Evolutionary conservation across 495 filamentous ascomycete species (phyloP).

Genomic region (Hyaloscypha bicolor): DNA sequence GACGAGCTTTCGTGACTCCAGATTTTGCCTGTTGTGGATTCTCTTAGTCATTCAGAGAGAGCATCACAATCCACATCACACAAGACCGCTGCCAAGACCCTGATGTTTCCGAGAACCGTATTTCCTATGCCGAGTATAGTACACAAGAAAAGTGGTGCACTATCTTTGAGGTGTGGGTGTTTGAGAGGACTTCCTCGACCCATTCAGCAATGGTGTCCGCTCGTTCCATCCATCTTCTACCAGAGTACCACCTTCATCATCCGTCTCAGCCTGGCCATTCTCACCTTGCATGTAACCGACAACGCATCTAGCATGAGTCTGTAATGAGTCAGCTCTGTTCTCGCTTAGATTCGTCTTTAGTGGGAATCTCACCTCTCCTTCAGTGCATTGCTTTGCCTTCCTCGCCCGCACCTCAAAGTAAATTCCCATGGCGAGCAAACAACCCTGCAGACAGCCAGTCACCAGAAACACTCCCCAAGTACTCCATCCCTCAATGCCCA

Average conservation of each 20-base stretch:
- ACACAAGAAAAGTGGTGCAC: not conserved
- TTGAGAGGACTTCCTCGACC: slow-evolving; percentile 17
- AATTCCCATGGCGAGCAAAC: slow-evolving; percentile 78
- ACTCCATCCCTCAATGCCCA: slow-evolving; percentile 88
- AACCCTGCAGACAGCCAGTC: slow-evolving; percentile 83
- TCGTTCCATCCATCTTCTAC: slow-evolving; percentile 26
- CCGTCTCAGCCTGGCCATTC: slow-evolving; percentile 15
- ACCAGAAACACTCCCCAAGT: slow-evolving; percentile 88
- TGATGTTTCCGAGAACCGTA: not conserved
- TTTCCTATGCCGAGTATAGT: not conserved
- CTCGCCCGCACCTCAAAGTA: slow-evolving; percentile 64
- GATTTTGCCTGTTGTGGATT: no score
- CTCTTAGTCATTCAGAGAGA: no score
- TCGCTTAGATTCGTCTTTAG: not conserved
- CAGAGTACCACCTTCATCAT: slow-evolving; percentile 30
- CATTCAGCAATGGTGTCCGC: slow-evolving; percentile 25
- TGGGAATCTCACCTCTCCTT: slow-evolving; percentile 20
- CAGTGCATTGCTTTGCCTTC: slow-evolving; percentile 17
- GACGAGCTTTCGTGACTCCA: no score
- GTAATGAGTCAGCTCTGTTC: slow-evolving; percentile 8
- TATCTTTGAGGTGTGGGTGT: slow-evolving; percentile 3
- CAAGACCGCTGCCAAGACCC: no score
- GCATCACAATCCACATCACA: no score
- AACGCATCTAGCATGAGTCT: slow-evolving; percentile 20
- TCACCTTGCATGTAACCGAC: slow-evolving; percentile 24